phyloP scores from a whole-genome alignment of 345 rosid genomes.

The Salix purpurea region DNA sequence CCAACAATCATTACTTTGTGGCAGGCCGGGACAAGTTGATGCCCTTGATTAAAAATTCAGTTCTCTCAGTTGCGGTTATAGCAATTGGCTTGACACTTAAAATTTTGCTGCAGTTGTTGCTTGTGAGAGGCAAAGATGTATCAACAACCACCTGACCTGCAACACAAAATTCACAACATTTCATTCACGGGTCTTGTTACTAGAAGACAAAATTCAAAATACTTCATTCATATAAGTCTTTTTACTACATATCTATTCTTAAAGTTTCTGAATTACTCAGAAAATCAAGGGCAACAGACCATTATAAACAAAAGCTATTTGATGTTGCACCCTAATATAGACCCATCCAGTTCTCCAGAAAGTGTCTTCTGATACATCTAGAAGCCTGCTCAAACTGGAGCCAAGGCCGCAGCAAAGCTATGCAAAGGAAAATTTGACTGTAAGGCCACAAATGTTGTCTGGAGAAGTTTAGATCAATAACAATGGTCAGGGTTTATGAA shows the following conservation, averaged over 20 bases:
- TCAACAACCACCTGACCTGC: constrained; percentile 86
- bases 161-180: constrained; percentile 15
- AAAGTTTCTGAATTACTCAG: neutral
- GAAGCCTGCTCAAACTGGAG: constrained; percentile 75
- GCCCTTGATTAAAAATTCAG: constrained; percentile 73
- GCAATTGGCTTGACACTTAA: constrained; percentile 76
- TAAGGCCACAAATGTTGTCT: constrained; percentile 12
- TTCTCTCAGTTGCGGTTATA: constrained; percentile 50
- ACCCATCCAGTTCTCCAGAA: constrained; percentile 95
- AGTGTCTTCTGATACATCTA: constrained; percentile 61
- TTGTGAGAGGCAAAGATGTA: constrained; percentile 56
- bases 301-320: constrained; percentile 68
- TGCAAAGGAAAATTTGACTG: constrained; percentile 21
- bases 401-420: constrained; percentile 73
- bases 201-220: constrained; percentile 4
- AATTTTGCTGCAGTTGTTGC: constrained; percentile 52
- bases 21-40: constrained; percentile 62
- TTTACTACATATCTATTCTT: constrained; percentile 3
- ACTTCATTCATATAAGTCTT: neutral
- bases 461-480: neutral
- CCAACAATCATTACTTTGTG: constrained; percentile 50
- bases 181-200: neutral
- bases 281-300: constrained; percentile 44
- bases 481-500: constrained; percentile 10
- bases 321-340: constrained; percentile 67